Conservation (phyloP, 73 alveolate genomes). For the Paramecium pentaurelia region DNA sequence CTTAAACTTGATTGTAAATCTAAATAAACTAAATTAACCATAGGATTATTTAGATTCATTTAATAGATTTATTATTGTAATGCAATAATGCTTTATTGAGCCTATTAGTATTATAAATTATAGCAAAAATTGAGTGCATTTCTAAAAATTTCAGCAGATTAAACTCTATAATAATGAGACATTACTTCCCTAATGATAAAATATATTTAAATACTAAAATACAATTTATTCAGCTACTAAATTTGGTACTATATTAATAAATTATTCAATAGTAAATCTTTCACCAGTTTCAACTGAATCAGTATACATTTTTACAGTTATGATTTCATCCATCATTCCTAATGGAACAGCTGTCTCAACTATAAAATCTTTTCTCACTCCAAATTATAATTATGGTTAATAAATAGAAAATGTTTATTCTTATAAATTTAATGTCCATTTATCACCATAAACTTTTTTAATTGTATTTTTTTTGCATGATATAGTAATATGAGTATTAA, state of each 20-base stretch:
- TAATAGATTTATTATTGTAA: not conserved
- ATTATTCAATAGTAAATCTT: not conserved
- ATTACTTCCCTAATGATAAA: not conserved
- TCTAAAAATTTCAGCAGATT: constrained; percentile 1
- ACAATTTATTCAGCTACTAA: not conserved
- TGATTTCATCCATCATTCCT: not conserved
- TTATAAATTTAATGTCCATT: constrained; percentile 20
- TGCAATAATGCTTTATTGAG: not conserved
- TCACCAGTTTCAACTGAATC: not conserved
- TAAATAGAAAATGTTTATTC: not conserved
- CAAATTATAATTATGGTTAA: constrained; percentile 19
- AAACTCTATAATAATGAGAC: constrained; percentile 35
- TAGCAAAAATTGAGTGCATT: not conserved
- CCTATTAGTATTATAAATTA: not conserved
- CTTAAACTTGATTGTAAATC: not conserved
- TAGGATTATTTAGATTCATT: not conserved
- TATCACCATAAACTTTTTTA: constrained; percentile 54
- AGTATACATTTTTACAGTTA: not conserved
- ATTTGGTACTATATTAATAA: not conserved
- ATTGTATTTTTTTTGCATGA: not conserved
- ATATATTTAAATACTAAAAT: not conserved
- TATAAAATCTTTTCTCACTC: constrained; percentile 45
- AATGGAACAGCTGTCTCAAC: not conserved
- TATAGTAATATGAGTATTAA: not conserved
- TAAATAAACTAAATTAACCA: not conserved